Evolutionary conservation across 305 asterid species (phyloP).

Genomic region (Rubia balearica): DNA sequence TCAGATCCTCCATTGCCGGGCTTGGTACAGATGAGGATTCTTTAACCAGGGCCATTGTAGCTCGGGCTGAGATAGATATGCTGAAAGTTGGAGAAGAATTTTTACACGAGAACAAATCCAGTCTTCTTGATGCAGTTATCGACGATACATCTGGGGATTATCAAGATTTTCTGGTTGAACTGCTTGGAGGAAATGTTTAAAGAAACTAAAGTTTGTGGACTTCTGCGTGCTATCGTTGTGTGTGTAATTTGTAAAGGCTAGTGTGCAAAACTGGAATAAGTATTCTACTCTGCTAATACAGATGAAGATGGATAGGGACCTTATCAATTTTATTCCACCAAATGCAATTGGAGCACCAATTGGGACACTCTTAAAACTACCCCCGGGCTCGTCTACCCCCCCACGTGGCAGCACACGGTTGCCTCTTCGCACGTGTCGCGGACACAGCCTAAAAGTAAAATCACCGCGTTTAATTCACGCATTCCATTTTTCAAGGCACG

Average conservation of each 20-base stretch:
- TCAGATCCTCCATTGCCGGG: constrained; percentile 49
- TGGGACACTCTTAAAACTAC: no score
- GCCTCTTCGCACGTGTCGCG: no score
- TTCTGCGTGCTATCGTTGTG: neutral
- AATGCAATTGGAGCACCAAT: no score
- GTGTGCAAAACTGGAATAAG: neutral
- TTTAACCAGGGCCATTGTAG: constrained; percentile 49
- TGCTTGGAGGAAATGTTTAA: constrained; percentile 50
- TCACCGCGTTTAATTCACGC: no score
- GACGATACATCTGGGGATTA: constrained; percentile 81
- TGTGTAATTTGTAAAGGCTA: neutral
- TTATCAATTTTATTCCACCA: no score
- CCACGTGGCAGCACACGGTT: no score
- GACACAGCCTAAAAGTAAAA: no score
- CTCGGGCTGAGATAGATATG: constrained; percentile 69
- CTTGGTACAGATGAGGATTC: constrained; percentile 77
- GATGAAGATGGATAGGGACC: no score
- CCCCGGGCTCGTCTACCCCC: no score
- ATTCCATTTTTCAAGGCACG: no score
- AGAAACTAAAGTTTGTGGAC: neutral
- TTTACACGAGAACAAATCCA: constrained; percentile 28
- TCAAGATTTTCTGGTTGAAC: constrained; percentile 55
- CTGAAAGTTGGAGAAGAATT: constrained; percentile 51
- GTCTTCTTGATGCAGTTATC: constrained; percentile 49
- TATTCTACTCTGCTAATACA: no score